phyloP scores from a whole-genome alignment of 1,139 yeast species.

The Lodderomyces margitis region DNA sequence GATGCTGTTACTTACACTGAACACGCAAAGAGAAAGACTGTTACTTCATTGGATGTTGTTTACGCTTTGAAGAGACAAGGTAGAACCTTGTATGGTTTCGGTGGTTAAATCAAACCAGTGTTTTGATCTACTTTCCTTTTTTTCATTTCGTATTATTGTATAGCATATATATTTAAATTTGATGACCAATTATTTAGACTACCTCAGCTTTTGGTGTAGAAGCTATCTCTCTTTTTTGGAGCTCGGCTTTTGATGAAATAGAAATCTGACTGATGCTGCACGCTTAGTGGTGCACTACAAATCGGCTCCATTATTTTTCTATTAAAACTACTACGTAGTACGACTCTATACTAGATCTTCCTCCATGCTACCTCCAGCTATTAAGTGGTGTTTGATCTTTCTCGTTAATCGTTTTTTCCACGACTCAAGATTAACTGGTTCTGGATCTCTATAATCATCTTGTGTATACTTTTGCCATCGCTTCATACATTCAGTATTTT shows the following conservation, averaged over 20 bases:
- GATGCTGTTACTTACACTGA: constrained; percentile 99
- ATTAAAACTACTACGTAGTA: not conserved
- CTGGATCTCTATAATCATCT: constrained; percentile 28
- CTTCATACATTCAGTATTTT: constrained; percentile 55
- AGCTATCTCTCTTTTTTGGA: not conserved
- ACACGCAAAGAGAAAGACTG: constrained; percentile 99
- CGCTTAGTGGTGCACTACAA: no score
- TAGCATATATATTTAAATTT: constrained; percentile 1
- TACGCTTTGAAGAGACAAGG: constrained; percentile 99
- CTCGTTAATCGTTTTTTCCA: constrained; percentile 32
- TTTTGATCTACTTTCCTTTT: not conserved
- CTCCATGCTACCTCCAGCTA: constrained; percentile 7
- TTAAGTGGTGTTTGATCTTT: constrained; percentile 11
- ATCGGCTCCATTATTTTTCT: no score
- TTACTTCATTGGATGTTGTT: constrained; percentile 96
- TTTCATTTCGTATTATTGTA: constrained; percentile 5
- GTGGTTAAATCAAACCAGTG: constrained; percentile 63
- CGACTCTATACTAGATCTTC: constrained; percentile 1
- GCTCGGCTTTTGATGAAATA: no score
- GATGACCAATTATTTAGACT: constrained; percentile 1
- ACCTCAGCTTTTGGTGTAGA: not conserved
- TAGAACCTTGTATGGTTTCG: constrained; percentile 99
- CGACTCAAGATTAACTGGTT: constrained; percentile 32
- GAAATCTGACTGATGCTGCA: no score
- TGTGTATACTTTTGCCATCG: constrained; percentile 50